Evolutionary conservation across 2,329 filamentous ascomycete species (phyloP).

Genomic region (Ophiocordyceps australis): DNA sequence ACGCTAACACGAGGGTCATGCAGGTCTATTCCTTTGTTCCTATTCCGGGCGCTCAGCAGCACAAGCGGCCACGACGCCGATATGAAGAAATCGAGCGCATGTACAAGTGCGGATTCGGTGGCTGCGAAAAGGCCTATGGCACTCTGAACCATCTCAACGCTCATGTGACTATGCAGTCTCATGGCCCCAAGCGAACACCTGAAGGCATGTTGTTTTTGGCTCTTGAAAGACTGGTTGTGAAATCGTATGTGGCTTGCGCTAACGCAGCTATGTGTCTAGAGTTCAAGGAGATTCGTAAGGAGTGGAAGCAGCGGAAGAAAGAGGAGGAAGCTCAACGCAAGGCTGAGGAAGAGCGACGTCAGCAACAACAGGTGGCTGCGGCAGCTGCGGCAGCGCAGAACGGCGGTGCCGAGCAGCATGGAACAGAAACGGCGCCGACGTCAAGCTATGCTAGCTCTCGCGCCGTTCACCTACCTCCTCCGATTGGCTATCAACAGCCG

Average conservation of each 20-base stretch:
- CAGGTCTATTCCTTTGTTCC: constrained; percentile 97
- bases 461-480: constrained; percentile 50
- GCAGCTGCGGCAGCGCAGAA: constrained; percentile 36
- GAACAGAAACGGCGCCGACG: constrained; percentile 20
- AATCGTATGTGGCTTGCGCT: constrained; percentile 7
- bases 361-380: constrained; percentile 20
- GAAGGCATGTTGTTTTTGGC: constrained; percentile 55
- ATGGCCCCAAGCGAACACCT: constrained; percentile 83
- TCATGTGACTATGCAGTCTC: constrained; percentile 97
- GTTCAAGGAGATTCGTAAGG: constrained; percentile 97
- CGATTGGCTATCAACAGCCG: constrained; percentile 52
- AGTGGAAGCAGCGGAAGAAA: constrained; percentile 99
- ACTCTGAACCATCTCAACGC: constrained; percentile 95
- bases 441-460: constrained; percentile 40
- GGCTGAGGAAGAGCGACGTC: constrained; percentile 72
- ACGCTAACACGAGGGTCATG: too few species aligned
- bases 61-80: constrained; percentile 80
- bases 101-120: constrained; percentile 99
- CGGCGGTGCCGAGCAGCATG: constrained; percentile 26
- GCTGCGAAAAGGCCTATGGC: constrained; percentile 96
- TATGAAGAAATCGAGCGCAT: constrained; percentile 99
- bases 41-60: constrained; percentile 90
- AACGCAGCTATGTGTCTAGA: constrained; percentile 36
- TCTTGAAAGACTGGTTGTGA: neutral
- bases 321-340: constrained; percentile 86